phyloP scores from a whole-genome alignment of 2,329 filamentous ascomycete genomes.

The Trichoderma brevicompactum region DNA sequence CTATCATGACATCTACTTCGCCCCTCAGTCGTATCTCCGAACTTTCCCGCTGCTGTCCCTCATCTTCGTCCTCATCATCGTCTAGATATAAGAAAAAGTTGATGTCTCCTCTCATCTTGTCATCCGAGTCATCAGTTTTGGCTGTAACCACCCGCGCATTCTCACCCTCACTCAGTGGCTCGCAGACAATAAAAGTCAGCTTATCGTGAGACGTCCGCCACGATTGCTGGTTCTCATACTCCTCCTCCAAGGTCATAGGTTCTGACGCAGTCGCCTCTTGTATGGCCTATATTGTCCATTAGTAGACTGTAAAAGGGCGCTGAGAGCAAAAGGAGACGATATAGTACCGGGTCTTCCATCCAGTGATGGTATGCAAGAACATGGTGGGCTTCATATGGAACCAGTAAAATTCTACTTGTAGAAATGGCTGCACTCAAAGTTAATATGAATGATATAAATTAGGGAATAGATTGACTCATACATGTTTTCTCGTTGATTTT shows the following conservation, averaged over 20 bases:
- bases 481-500: slow-evolving; percentile 52
- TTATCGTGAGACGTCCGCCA: slow-evolving; percentile 86
- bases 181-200: slow-evolving; percentile 86
- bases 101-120: slow-evolving; percentile 72
- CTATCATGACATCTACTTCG: slow-evolving; percentile 89
- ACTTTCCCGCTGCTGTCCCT: slow-evolving; percentile 32
- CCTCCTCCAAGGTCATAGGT: slow-evolving; percentile 75
- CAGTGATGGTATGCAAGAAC: slow-evolving; percentile 83
- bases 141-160: slow-evolving; percentile 36
- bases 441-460: neutral
- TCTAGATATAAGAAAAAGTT: slow-evolving; percentile 77
- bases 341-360: slow-evolving; percentile 80
- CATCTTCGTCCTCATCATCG: slow-evolving; percentile 44
- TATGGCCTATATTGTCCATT: slow-evolving; percentile 60
- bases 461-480: slow-evolving; percentile 30
- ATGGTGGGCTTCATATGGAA: slow-evolving; percentile 82
- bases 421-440: slow-evolving; percentile 61
- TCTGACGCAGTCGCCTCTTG: slow-evolving; percentile 88
- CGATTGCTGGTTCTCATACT: slow-evolving; percentile 87
- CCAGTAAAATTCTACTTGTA: slow-evolving; percentile 70
- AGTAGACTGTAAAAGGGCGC: neutral
- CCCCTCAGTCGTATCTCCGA: slow-evolving; percentile 52
- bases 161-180: slow-evolving; percentile 42
- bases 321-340: neutral
- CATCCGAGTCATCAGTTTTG: slow-evolving; percentile 56